A percentile compares a stretch with the other conserved stretches of the same genome.
Conservation (phyloP, 306 rosid species). For the Rosa rugosa region DNA sequence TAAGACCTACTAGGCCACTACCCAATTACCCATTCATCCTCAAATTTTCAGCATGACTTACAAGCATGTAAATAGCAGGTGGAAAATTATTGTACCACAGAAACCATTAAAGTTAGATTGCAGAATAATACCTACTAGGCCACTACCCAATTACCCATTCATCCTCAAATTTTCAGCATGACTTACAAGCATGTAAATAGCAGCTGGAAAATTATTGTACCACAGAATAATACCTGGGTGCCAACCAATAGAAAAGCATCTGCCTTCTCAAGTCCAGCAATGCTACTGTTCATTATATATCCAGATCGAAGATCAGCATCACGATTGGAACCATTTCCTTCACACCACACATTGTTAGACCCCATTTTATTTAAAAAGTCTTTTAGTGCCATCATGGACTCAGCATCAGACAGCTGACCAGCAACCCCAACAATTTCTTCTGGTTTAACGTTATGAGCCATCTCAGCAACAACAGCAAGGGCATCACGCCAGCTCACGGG, state of each 20-base stretch:
- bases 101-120: slow-evolving; percentile 17
- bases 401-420: slow-evolving; percentile 95
- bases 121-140: neutral
- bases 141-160: neutral
- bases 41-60: neutral
- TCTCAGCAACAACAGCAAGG: slow-evolving; percentile 81
- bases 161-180: neutral
- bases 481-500: slow-evolving; percentile 96
- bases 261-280: slow-evolving; percentile 91
- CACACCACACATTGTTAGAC: slow-evolving; percentile 91
- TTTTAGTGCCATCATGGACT: slow-evolving; percentile 92
- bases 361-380: slow-evolving; percentile 91
- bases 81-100: neutral
- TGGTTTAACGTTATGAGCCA: slow-evolving; percentile 71
- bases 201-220: slow-evolving; percentile 1
- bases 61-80: slow-evolving; percentile 15
- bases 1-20: neutral
- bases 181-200: slow-evolving; percentile 14
- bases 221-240: slow-evolving; percentile 63
- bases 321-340: slow-evolving; percentile 64
- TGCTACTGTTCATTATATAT: slow-evolving; percentile 79
- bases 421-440: slow-evolving; percentile 88
- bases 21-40: neutral
- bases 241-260: slow-evolving; percentile 95
- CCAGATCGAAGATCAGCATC: slow-evolving; percentile 94